A percentile compares a stretch with the other conserved stretches of the same genome.
phyloP scores from a whole-genome alignment of 2,329 filamentous ascomycete species.

The Colletotrichum chrysophilum region DNA sequence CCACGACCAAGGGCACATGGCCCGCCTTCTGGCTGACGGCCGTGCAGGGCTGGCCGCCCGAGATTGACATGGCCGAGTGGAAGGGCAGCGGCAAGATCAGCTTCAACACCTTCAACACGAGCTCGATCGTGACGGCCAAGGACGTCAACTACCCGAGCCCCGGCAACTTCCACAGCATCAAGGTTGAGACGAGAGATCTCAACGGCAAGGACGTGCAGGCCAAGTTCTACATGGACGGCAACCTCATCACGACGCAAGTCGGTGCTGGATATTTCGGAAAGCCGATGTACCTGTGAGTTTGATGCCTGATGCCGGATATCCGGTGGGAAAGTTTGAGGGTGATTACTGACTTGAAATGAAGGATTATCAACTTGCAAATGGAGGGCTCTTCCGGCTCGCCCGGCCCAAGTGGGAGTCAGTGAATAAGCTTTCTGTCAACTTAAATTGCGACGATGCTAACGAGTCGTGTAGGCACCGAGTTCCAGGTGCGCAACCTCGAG shows the following conservation, averaged over 20 bases:
- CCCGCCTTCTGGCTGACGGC: conserved; percentile 65
- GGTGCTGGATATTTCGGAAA: conserved; percentile 55
- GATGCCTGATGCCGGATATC: background rate
- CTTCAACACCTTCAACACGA: conserved; percentile 61
- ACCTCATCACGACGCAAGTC: conserved; percentile 52
- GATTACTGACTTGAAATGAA: conserved; percentile 18
- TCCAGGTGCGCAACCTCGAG: conserved; percentile 8
- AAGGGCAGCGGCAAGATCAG: conserved; percentile 61
- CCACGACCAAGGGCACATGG: conserved; percentile 53
- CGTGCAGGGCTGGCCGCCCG: conserved; percentile 60
- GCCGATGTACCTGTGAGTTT: conserved; percentile 45
- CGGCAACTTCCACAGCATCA: conserved; percentile 53
- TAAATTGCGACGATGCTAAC: background rate
- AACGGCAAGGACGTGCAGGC: conserved; percentile 57
- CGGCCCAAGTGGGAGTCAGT: conserved; percentile 33
- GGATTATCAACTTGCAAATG: conserved; percentile 52
- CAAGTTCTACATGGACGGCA: conserved; percentile 60
- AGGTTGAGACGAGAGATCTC: conserved; percentile 53
- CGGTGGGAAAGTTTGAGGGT: background rate
- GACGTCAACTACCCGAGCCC: conserved; percentile 54
- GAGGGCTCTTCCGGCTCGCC: conserved; percentile 49
- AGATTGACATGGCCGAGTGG: conserved; percentile 67
- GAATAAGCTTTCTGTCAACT: background rate
- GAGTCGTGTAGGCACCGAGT: background rate
- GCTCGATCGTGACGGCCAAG: conserved; percentile 47